phyloP scores from a whole-genome alignment of 495 filamentous ascomycete species.

The Pyronema omphalodes region DNA sequence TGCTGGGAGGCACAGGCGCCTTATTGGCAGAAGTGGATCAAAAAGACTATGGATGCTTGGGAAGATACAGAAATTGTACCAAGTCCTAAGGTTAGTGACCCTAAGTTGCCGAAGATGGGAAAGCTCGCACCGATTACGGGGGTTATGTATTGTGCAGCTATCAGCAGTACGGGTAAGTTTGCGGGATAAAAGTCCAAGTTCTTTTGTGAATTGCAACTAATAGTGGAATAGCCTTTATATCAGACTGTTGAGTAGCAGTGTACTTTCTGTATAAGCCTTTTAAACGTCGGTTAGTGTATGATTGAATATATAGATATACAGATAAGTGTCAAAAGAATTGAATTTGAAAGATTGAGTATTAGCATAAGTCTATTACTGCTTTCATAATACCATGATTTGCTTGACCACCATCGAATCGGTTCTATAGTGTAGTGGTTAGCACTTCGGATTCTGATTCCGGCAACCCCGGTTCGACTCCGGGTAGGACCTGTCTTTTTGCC shows the following conservation, averaged over 20 bases:
- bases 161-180: constrained; percentile 42
- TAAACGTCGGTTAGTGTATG: no score
- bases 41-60: constrained; percentile 36
- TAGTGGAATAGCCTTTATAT: neutral
- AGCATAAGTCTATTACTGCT: no score
- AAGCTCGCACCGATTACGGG: constrained; percentile 40
- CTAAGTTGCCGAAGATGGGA: constrained; percentile 25
- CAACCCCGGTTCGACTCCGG: constrained; percentile 25
- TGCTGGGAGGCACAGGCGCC: constrained; percentile 30
- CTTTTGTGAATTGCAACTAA: neutral
- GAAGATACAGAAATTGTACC: constrained; percentile 23
- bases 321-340: no score
- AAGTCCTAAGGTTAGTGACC: constrained; percentile 20
- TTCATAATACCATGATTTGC: no score
- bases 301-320: no score
- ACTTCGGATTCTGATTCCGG: constrained; percentile 28
- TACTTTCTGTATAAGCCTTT: no score
- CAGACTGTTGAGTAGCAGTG: no score
- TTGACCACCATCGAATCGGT: neutral
- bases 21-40: constrained; percentile 27
- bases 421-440: constrained; percentile 15
- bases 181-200: neutral
- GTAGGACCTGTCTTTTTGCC: constrained; percentile 24
- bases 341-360: no score
- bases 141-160: constrained; percentile 48